Base-by-base conservation (phyloP, 2,329 filamentous ascomycete species). In the Didymellaceae sp. region DNA sequence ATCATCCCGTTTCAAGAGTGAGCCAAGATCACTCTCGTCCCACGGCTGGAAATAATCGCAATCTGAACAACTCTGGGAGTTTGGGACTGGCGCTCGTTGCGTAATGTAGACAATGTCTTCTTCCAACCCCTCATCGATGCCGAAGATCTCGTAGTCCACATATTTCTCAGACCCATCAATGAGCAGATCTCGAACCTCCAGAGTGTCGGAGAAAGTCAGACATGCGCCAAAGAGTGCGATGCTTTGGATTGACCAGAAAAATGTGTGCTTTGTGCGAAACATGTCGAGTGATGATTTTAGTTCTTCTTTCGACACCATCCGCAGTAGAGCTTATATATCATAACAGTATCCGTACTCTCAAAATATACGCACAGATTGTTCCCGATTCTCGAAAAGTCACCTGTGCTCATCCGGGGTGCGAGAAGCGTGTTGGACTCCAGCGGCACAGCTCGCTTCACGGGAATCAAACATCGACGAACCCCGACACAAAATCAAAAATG, bases 31-130 rank as follows among this genome's bases (percentile, higher is more conserved):
- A 16, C 14, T 13, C 20, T 32, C 25, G 5, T 44, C 30, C 28
- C 41, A 44, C 7, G 41, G 41, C 5, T 16, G 21, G 26, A 44
- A 44, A 17, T 31, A 34, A 16, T 44, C 30, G n/a, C 41, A 44
- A n/a, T 44, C 41, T 5, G 5, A 21, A 21, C 41, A 44, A n/a
- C n/a, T 11, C 6, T 44, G 18, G 18, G 16, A n/a, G 13, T 6
- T 11, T 10, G 17, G 4, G 5, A 20, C 5, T 20, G 28, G 16
- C n/a, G 18, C 26, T 11, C 28, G 41, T 44, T 34, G 34, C 9
- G 41, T 34, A 4, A 44, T 24, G 26, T 44, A 44, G 25, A 44
- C 10, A 25, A 33, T 25, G 22, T 44, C 41, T 21, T 44, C 41
- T 22, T 34, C 18, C 5, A 9, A 4, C 9, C 41, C 26, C 22